A percentile compares a stretch with the other conserved stretches of the same genome.
These are phyloP conservation scores for Elongisporangium undulatum DNA, from an alignment of 352 stramenopile genomes.

Conservation along the genomic window DNA sequence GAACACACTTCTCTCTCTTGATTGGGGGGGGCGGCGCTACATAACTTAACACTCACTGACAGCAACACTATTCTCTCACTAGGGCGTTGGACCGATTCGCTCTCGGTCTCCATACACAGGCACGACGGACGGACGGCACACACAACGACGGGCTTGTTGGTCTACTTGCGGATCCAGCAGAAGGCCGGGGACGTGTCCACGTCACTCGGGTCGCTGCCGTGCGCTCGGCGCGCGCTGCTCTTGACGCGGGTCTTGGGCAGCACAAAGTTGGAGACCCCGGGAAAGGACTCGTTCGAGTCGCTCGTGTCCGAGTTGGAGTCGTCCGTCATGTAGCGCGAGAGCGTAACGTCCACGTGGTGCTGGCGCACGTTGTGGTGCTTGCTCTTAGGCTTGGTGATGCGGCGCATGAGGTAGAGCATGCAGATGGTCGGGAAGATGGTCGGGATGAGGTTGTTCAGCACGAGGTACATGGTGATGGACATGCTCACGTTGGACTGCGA, in stretches of 20 bases:
- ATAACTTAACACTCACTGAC: conserved; percentile 34
- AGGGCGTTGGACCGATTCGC: not conserved
- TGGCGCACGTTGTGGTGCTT: conserved; percentile 10
- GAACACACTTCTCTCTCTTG: not conserved
- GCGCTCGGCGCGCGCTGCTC: not conserved
- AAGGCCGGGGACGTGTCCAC: conserved; percentile 13
- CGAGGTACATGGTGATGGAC: conserved; percentile 60
- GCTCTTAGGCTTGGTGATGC: conserved; percentile 21
- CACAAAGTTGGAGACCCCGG: not conserved
- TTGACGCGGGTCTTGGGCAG: not conserved
- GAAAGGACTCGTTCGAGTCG: conserved; percentile 10
- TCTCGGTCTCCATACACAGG: conserved; percentile 4
- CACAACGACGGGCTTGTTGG: conserved; percentile 1
- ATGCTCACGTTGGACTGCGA: conserved; percentile 44
- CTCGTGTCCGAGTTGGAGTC: conserved; percentile 14
- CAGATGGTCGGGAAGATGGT: conserved; percentile 86
- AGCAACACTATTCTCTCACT: conserved; percentile 13
- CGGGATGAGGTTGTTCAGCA: conserved; percentile 73
- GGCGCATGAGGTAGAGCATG: conserved; percentile 88
- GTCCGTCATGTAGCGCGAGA: conserved; percentile 3
- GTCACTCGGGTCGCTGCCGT: not conserved
- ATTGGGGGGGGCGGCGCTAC: conserved; percentile 3
- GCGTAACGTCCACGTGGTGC: conserved; percentile 14
- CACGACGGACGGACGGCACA: not conserved
- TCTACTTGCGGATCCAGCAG: conserved; percentile 29